Percentiles rank a stretch among this genome's conserved stretches.
Conservation (phyloP, 2,329 filamentous ascomycete species). For the Mariannaea elegans region DNA sequence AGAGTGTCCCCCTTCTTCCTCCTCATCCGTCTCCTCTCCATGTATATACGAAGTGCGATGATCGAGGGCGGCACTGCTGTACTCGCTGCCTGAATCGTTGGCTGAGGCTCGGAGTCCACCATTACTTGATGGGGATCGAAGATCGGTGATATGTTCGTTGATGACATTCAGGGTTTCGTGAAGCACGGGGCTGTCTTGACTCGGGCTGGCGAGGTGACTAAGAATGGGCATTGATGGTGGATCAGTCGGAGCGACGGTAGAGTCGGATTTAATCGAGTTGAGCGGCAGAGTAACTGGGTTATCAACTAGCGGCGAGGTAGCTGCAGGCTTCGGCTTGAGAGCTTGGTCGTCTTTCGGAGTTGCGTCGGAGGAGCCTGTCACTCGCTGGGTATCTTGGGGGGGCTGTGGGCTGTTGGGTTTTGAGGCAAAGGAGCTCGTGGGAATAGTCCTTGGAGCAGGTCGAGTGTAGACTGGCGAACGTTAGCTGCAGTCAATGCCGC, state of each 20-base stretch:
- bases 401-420: constrained; percentile 44
- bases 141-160: constrained; percentile 93
- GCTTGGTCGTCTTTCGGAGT: constrained; percentile 43
- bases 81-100: constrained; percentile 88
- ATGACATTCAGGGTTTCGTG: constrained; percentile 96
- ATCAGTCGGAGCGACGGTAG: constrained; percentile 38
- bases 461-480: constrained; percentile 66
- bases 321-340: constrained; percentile 45
- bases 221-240: constrained; percentile 38
- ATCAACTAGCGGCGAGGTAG: constrained; percentile 24
- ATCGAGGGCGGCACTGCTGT: constrained; percentile 81
- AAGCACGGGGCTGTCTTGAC: constrained; percentile 76
- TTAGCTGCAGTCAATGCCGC: constrained; percentile 9
- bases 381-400: constrained; percentile 34
- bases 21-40: constrained; percentile 94
- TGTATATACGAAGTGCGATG: constrained; percentile 90
- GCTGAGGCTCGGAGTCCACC: constrained; percentile 60
- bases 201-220: constrained; percentile 52
- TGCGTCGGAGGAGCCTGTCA: constrained; percentile 29
- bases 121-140: constrained; percentile 65
- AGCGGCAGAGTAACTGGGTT: constrained; percentile 55
- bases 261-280: constrained; percentile 50
- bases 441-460: constrained; percentile 59
- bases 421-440: constrained; percentile 42
- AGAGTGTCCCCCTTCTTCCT: constrained; percentile 78